phyloP scores from a whole-genome alignment of 257 asterid genomes.

The Lavandula angustifolia region DNA sequence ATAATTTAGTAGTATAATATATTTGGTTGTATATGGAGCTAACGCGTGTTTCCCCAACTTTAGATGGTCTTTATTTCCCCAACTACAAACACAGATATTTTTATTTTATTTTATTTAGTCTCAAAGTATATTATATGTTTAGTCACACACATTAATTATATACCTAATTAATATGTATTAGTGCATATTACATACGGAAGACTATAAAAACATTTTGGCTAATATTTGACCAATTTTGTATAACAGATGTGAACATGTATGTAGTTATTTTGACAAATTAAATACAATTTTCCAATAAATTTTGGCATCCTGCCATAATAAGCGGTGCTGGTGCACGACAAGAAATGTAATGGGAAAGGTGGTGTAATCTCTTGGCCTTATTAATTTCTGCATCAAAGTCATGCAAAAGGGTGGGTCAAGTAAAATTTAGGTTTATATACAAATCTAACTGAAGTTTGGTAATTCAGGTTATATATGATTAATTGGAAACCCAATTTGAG shows the following conservation, averaged over 20 bases:
- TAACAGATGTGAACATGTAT: slow-evolving; percentile 18
- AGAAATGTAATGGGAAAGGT: slow-evolving; percentile 24
- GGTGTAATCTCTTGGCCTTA: slow-evolving; percentile 7
- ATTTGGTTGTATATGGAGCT: too few species aligned
- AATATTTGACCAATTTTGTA: neutral
- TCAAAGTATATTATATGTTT: too few species aligned
- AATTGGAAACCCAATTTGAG: neutral
- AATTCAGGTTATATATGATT: too few species aligned
- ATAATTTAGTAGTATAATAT: too few species aligned
- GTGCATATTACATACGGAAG: too few species aligned
- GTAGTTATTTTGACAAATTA: neutral
- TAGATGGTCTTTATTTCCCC: too few species aligned
- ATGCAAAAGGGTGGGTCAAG: slow-evolving; percentile 21
- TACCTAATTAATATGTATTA: too few species aligned
- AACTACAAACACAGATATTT: too few species aligned
- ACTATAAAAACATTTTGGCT: neutral
- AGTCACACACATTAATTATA: too few species aligned
- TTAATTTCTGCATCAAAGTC: neutral
- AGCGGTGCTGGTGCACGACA: slow-evolving; percentile 21
- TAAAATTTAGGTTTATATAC: slow-evolving; percentile 32
- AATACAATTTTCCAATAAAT: slow-evolving; percentile 14
- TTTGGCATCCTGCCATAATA: slow-evolving; percentile 8
- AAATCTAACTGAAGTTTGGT: slow-evolving; percentile 28
- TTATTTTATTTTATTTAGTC: too few species aligned
- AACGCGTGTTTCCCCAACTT: too few species aligned